Conservation (phyloP, 1,284 basidiomycete species). For the Singerocomus inundabilis region DNA sequence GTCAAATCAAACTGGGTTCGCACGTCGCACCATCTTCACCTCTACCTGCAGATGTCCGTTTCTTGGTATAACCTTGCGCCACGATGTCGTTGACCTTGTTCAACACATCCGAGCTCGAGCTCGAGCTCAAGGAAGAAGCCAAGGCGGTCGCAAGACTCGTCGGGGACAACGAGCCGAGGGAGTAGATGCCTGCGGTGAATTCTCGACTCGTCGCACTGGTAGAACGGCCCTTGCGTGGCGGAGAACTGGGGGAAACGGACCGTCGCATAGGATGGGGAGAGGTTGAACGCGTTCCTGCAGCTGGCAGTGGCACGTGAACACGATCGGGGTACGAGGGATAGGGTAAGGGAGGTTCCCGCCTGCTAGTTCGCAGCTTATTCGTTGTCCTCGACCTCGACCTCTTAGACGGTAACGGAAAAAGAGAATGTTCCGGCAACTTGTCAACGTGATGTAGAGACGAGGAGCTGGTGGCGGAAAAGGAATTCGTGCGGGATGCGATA, state of each 20-base stretch:
- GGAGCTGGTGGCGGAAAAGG: neutral
- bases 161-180: slow-evolving; percentile 25
- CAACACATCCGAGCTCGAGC: slow-evolving; percentile 23
- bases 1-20: slow-evolving; percentile 1
- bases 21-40: neutral
- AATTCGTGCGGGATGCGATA: slow-evolving; percentile 9
- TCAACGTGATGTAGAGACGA: neutral
- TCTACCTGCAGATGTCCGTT: slow-evolving; percentile 7
- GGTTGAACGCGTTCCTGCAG: neutral
- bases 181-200: slow-evolving; percentile 7
- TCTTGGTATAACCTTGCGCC: slow-evolving; percentile 18
- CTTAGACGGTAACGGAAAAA: slow-evolving; percentile 23
- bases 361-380: slow-evolving; percentile 4
- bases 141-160: slow-evolving; percentile 26
- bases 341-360: slow-evolving; percentile 17
- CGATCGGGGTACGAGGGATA: slow-evolving; percentile 23
- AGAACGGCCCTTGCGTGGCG: slow-evolving; percentile 5
- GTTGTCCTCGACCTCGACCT: neutral
- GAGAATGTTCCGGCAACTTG: slow-evolving; percentile 13
- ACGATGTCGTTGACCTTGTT: slow-evolving; percentile 28
- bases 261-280: neutral
- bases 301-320: neutral
- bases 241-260: slow-evolving; percentile 15
- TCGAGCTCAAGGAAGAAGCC: slow-evolving; percentile 11
- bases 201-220: slow-evolving; percentile 8